A percentile compares a stretch with the other conserved stretches of the same genome.
Conservation (phyloP, 73 alveolate species). For the Paramecium sonneborni region DNA sequence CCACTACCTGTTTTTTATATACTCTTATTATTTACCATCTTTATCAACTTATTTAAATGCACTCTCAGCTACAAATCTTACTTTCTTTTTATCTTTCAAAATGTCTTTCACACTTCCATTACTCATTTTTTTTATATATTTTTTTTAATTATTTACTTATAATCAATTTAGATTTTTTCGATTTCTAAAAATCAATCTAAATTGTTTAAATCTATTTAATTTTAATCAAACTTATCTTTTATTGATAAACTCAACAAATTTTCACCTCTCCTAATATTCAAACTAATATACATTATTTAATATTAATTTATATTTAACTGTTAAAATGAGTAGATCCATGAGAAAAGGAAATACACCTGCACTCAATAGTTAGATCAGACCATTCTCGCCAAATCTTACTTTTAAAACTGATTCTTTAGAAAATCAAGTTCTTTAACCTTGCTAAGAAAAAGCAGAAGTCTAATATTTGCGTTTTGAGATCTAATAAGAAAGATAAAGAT, state of each 20-base stretch:
- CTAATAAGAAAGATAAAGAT: constrained; percentile 4
- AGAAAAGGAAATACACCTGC: constrained; percentile 17
- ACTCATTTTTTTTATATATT: not conserved
- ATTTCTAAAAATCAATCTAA: not conserved
- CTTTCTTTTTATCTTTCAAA: not conserved
- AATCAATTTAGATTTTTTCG: not conserved
- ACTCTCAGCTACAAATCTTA: not conserved
- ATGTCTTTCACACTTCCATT: not conserved
- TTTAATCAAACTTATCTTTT: not conserved
- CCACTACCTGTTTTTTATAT: constrained; percentile 34
- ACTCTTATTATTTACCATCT: not conserved
- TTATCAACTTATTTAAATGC: not conserved
- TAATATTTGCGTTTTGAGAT: constrained; percentile 47
- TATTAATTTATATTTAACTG: constrained; percentile 29
- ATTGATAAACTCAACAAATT: not conserved
- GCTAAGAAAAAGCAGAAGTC: constrained; percentile 32
- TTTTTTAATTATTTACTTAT: not conserved
- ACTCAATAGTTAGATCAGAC: constrained; percentile 38
- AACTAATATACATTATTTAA: not conserved
- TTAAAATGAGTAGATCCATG: constrained; percentile 44
- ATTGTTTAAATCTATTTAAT: not conserved
- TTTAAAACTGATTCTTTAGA: constrained; percentile 37
- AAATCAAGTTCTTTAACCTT: constrained; percentile 29
- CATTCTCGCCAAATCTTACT: constrained; percentile 43
- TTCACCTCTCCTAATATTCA: not conserved